Base-by-base conservation (phyloP, 2,329 filamentous ascomycete species). In the Alternaria atra region DNA sequence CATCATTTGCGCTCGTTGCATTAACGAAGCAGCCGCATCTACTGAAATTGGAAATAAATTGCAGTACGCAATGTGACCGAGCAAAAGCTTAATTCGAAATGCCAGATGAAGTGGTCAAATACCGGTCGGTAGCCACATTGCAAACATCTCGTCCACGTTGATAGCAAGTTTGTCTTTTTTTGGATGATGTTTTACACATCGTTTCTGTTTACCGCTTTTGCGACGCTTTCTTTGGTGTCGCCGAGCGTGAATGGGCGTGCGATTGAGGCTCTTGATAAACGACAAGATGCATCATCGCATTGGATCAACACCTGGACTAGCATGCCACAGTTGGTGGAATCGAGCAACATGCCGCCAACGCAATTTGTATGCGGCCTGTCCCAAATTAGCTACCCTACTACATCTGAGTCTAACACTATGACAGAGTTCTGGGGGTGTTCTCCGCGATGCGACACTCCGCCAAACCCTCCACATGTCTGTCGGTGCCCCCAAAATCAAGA, bases 261-360 rank as follows among this genome's bases (percentile, higher is more conserved):
- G 7, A 55, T 52, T 34, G 44, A 44, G 2, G 12, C 9, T 3
- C 32, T 67, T 42, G 57, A 60, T 2, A 64, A 58, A 27, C 60
- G 68, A 47, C 68, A 72, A 46, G 68, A 70, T 66, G 65, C 25
- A 2, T 87, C 25, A 2, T 87, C 6, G 82, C 83, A 85, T 64
- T 90, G 87, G 87, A 82, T 89, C 17, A 83, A 85, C 58, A 87
- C 85, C 1, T 90, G 88, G 89, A 84, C 85, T 0, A 81, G 86
- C 3, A 90, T 90, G 87, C 87, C 88, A 0, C 87, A 90, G 69
- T 77, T 89, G 40, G 86, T 86, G 1, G 88, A 91, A 68, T 83
- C 82, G 8, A 80, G 77, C 51, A 91, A 90, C 65, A 80, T 91
- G 30, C 88, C 89, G 5, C 84, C 85, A 0, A 73, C 83, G 3